phyloP scores from a whole-genome alignment of 1,284 basidiomycete species.

The Dichomitus squalens region DNA sequence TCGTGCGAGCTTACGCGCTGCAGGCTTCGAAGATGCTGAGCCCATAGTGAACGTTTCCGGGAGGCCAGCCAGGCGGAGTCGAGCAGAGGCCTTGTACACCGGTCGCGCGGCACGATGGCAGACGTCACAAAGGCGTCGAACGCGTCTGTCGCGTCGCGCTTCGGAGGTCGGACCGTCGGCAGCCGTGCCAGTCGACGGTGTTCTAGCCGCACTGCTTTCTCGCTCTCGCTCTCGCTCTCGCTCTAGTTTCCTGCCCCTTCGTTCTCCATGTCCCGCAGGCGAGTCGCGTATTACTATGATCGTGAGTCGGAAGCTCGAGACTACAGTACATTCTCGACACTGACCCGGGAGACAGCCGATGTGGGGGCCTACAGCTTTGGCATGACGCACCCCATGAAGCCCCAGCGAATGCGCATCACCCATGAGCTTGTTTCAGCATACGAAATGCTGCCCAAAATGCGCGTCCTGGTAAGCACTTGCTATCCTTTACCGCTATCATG shows the following conservation, averaged over 20 bases:
- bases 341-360: conserved; percentile 51
- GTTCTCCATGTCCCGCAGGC: conserved; percentile 24
- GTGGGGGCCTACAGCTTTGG: conserved; percentile 89
- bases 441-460: conserved; percentile 89
- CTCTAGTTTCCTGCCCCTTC: background rate
- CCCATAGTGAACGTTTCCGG: conserved; percentile 56
- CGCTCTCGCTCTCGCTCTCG: background rate
- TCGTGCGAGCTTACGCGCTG: conserved; percentile 63
- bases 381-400: conserved; percentile 92
- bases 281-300: conserved; percentile 30
- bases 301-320: conserved; percentile 13
- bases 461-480: conserved; percentile 69
- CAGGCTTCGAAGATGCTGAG: conserved; percentile 64
- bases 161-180: background rate
- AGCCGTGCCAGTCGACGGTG: background rate
- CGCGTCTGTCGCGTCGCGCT: background rate
- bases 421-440: conserved; percentile 93
- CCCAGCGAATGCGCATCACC: conserved; percentile 90
- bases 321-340: background rate
- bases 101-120: background rate
- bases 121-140: background rate
- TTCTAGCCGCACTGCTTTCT: background rate
- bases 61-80: too few relatives aligned
- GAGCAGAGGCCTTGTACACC: too few relatives aligned
- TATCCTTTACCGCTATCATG: too few relatives aligned